A percentile compares a stretch with the other conserved stretches of the same genome.
These are phyloP conservation scores for Clitopilus passeckerianus DNA, from an alignment of 768 basidiomycete species.

Conservation along the genomic window DNA sequence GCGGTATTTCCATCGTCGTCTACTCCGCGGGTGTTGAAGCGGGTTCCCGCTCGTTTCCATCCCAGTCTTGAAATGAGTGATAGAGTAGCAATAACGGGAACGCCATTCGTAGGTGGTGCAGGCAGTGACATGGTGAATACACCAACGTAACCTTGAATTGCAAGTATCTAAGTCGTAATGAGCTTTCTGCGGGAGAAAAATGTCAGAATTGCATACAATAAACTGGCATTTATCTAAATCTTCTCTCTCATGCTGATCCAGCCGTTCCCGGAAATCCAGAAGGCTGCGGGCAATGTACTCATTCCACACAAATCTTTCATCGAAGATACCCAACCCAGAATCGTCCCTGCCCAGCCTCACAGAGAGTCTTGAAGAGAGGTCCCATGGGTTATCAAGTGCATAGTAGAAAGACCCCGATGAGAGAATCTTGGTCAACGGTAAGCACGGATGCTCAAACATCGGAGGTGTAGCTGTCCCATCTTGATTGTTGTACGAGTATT, in stretches of 20 bases:
- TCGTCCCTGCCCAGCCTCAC: constrained; percentile 57
- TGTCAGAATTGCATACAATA: constrained; percentile 48
- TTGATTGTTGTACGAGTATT: constrained; percentile 43
- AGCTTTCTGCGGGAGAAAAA: constrained; percentile 5
- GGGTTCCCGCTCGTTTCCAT: constrained; percentile 93
- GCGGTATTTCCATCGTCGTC: constrained; percentile 94
- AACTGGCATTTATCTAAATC: constrained; percentile 84
- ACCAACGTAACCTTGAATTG: constrained; percentile 93
- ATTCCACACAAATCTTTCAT: constrained; percentile 94
- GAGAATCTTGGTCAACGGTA: constrained; percentile 85
- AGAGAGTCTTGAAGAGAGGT: constrained; percentile 79
- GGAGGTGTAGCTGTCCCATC: constrained; percentile 38
- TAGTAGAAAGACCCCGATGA: constrained; percentile 94
- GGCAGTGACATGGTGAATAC: constrained; percentile 75
- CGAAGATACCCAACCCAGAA: constrained; percentile 53
- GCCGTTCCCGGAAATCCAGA: constrained; percentile 79
- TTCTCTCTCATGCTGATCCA: constrained; percentile 62
- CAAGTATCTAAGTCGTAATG: constrained; percentile 53
- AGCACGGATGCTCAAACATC: constrained; percentile 88
- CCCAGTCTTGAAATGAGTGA: constrained; percentile 84
- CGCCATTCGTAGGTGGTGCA: constrained; percentile 69
- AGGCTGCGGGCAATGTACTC: constrained; percentile 83
- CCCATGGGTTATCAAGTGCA: constrained; percentile 79
- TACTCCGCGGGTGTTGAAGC: constrained; percentile 95
- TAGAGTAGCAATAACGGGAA: constrained; percentile 68